Conservation (phyloP, 148 eudicot species). For the Pharnaceum exiguum region DNA sequence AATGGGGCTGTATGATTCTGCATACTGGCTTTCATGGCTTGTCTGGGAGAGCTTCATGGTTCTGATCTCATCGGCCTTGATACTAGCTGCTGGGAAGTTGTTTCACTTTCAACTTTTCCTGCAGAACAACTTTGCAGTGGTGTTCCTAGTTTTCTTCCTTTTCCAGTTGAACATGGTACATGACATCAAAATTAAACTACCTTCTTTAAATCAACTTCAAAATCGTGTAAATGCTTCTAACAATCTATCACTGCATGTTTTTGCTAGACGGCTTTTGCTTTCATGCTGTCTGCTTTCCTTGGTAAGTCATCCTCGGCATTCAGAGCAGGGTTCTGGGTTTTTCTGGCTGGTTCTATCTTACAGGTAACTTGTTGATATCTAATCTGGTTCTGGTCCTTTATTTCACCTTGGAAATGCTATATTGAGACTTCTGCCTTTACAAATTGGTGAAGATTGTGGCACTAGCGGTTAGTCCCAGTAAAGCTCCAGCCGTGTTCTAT, state of each 20-base stretch:
- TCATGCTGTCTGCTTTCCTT: constrained; percentile 57
- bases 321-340: constrained; percentile 55
- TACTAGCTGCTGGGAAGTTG: constrained; percentile 74
- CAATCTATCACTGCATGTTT: not conserved
- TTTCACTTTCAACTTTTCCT: constrained; percentile 77
- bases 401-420: not conserved
- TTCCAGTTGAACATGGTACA: constrained; percentile 81
- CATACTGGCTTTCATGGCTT: constrained; percentile 91
- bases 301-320: constrained; percentile 62
- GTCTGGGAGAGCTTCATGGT: constrained; percentile 64
- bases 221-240: not conserved
- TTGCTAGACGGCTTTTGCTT: constrained; percentile 58
- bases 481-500: constrained; percentile 36
- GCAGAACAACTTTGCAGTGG: constrained; percentile 60
- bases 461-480: constrained; percentile 32
- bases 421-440: not conserved
- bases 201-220: not conserved
- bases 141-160: constrained; percentile 72
- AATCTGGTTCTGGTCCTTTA: too few species aligned
- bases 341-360: constrained; percentile 48
- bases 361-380: constrained; percentile 42
- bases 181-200: not conserved
- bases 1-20: constrained; percentile 96
- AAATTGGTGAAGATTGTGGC: constrained; percentile 55
- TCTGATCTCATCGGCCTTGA: constrained; percentile 51